Evolutionary conservation across 805 yeast species (phyloP).

Genomic region (Myxozyma geophila): DNA sequence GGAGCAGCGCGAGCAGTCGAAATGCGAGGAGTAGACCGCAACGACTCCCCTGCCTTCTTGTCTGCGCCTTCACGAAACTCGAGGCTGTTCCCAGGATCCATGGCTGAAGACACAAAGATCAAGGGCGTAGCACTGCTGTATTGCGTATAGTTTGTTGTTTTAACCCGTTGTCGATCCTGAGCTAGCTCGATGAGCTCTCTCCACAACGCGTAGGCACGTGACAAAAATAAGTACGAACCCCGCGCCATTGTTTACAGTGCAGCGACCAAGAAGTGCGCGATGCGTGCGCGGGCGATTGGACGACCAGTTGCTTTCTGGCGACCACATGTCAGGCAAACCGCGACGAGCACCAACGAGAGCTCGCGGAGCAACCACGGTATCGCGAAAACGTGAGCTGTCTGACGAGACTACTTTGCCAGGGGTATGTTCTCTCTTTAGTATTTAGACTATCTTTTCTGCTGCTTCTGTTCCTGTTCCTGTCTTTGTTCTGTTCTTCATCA

Average conservation of each 20-base stretch:
- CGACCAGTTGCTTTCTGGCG: not conserved
- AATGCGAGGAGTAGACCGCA: not conserved
- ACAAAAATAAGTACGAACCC: not conserved
- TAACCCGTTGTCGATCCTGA: not conserved
- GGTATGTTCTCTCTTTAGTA: not conserved
- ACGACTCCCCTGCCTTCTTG: not conserved
- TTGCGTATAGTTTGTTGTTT: not conserved
- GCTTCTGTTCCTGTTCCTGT: not conserved
- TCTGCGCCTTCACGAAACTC: not conserved
- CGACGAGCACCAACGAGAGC: slow-evolving; percentile 19
- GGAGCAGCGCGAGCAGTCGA: not conserved
- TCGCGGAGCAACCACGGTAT: slow-evolving; percentile 10
- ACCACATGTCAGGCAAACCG: not conserved
- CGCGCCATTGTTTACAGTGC: not conserved
- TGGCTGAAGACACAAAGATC: not conserved
- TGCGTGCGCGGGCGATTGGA: slow-evolving; percentile 15
- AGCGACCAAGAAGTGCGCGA: not conserved
- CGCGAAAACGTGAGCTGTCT: slow-evolving; percentile 1
- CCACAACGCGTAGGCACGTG: slow-evolving; percentile 14
- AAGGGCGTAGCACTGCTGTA: not conserved
- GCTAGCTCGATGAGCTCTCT: not conserved
- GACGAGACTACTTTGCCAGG: not conserved
- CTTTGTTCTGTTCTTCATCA: not conserved
- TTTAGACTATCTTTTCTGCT: not conserved
- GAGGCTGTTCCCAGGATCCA: not conserved